phyloP scores from a whole-genome alignment of 768 basidiomycete genomes.

The Lactarius vividus region DNA sequence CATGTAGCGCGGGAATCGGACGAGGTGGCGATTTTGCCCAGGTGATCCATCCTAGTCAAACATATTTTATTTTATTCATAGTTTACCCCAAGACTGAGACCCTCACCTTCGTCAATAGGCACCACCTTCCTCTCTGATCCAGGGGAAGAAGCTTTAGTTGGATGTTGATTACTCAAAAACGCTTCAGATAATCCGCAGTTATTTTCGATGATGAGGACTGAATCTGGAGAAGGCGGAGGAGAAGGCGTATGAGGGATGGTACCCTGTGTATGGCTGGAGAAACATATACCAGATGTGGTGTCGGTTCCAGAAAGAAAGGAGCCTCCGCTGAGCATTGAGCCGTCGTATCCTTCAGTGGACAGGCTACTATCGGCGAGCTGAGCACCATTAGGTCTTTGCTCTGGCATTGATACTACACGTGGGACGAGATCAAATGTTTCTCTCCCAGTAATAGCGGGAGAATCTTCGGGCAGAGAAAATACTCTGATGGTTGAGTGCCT shows the following conservation, averaged over 20 bases:
- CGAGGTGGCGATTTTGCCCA: constrained; percentile 78
- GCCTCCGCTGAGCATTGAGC: constrained; percentile 25
- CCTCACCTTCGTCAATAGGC: constrained; percentile 21
- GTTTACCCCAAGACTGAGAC: background rate
- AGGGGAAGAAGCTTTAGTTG: constrained; percentile 10
- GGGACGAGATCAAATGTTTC: background rate
- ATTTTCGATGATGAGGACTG: constrained; percentile 29
- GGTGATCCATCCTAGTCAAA: constrained; percentile 59
- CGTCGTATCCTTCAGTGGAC: constrained; percentile 25
- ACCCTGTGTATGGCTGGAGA: background rate
- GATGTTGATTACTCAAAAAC: constrained; percentile 24
- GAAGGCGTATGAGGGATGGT: constrained; percentile 18
- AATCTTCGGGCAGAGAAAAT: constrained; percentile 27
- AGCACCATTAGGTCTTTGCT: constrained; percentile 9
- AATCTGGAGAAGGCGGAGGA: constrained; percentile 24
- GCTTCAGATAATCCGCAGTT: constrained; percentile 28
- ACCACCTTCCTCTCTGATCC: background rate
- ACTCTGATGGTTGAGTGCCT: constrained; percentile 15
- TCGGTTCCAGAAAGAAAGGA: constrained; percentile 26
- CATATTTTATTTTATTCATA: background rate
- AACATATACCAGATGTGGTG: constrained; percentile 27
- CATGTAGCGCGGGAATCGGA: constrained; percentile 83
- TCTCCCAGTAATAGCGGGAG: constrained; percentile 5
- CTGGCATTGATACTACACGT: constrained; percentile 29
- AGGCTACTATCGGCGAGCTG: constrained; percentile 22